Percentiles rank a stretch among this genome's conserved stretches.
phyloP scores from a whole-genome alignment of 176 grass and related monocot species.

The Oryza officinalis region DNA sequence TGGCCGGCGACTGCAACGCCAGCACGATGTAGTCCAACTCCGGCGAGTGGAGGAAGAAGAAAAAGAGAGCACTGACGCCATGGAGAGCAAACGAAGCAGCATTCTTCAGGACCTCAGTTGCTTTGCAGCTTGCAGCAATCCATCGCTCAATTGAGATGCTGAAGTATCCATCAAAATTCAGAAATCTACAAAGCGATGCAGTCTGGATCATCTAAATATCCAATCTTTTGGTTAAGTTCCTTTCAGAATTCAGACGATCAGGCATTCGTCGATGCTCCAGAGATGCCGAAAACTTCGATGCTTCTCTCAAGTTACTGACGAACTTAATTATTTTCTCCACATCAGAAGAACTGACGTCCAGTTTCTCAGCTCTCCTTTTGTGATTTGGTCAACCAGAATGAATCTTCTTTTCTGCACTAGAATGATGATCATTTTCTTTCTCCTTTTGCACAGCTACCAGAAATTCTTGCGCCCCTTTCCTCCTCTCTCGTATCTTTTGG shows the following conservation, averaged over 20 bases:
- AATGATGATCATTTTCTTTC: too few species aligned
- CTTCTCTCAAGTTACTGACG: neutral
- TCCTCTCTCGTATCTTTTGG: neutral
- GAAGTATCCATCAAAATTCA: neutral
- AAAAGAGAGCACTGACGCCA: neutral
- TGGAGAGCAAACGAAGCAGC: neutral
- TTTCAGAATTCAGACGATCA: neutral
- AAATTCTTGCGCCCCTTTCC: too few species aligned
- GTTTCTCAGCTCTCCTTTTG: neutral
- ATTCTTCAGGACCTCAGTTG: neutral
- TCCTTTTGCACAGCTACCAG: too few species aligned
- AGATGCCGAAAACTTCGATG: neutral
- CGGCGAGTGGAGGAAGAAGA: neutral
- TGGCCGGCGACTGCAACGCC: conserved; percentile 14
- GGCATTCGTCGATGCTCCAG: neutral
- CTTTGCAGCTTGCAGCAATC: neutral
- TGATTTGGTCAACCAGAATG: neutral
- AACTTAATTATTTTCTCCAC: neutral
- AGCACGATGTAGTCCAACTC: neutral
- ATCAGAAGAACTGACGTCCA: neutral
- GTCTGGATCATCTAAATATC: too few species aligned
- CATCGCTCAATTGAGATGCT: neutral
- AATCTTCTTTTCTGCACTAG: neutral
- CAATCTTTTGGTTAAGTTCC: neutral
- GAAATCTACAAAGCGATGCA: neutral